Evolutionary conservation across 768 basidiomycete genomes (phyloP).

Genomic region (Ramaria rubella): DNA sequence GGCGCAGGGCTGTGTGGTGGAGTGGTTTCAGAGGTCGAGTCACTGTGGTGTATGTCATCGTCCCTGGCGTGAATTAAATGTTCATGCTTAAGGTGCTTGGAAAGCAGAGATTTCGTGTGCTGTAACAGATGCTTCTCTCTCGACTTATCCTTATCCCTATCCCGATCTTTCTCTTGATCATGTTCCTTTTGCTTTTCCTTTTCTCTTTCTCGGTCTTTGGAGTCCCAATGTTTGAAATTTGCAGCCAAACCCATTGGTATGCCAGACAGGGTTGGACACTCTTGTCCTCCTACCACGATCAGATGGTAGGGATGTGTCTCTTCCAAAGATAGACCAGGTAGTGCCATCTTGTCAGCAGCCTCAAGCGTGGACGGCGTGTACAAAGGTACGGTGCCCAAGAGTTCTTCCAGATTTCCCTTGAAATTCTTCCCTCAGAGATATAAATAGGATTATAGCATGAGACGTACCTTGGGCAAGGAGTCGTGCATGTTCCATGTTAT

Average conservation of each 20-base stretch:
- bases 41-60: background rate
- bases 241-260: conserved; percentile 76
- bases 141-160: conserved; percentile 32
- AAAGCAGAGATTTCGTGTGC: background rate
- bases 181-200: conserved; percentile 2
- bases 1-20: conserved; percentile 25
- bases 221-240: conserved; percentile 47
- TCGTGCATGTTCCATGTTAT: conserved; percentile 87
- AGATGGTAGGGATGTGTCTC: conserved; percentile 67
- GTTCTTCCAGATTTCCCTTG: conserved; percentile 67
- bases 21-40: conserved; percentile 3
- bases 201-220: conserved; percentile 17
- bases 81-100: conserved; percentile 4
- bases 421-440: conserved; percentile 10
- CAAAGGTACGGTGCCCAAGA: conserved; percentile 55
- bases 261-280: conserved; percentile 77
- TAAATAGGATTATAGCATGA: background rate
- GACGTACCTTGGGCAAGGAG: conserved; percentile 60
- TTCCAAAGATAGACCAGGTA: conserved; percentile 47
- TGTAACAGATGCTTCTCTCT: conserved; percentile 17
- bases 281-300: conserved; percentile 70
- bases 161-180: conserved; percentile 41
- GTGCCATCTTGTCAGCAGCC: conserved; percentile 19
- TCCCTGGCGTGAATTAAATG: background rate
- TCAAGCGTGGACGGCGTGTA: conserved; percentile 24